Base-by-base conservation (phyloP, 257 asterid genomes). In the Primulina eburnea region DNA sequence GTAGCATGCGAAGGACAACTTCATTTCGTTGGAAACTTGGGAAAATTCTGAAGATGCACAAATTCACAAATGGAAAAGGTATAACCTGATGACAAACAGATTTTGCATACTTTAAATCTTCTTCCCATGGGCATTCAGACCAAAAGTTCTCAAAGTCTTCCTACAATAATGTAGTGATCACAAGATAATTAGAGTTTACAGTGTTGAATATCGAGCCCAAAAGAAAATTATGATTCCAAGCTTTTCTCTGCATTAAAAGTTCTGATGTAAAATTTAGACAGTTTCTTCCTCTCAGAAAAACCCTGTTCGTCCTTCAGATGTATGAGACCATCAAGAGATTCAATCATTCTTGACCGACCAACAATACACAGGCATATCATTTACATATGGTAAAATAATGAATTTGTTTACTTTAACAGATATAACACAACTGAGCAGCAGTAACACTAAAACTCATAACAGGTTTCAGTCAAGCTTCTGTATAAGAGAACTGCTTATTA, bases 51-150 rank as follows among this genome's bases (percentile, higher is more conserved):
- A 43, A 43, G 20, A 59, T 21, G 68, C 64, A 70, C 57, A 65
- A 61, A 64, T 72, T 26, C 50, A 67, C 57, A 63, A 65, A 35
- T 28, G 53, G 47, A 69, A 65, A 40, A 61, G 50, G 58, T 35
- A 38, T 72, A 61, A 93, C 99, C 99, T 93, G 96, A 59, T 83
- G 90, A 71, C 97, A 93, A 80, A 93, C 97, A 72, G 89, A 89
- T 86, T 80, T 87, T 9, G 90, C 97, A 74, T 84, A 93, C 70
- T 72, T 88, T 82, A 93, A 68, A 78, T 90, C 99, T 67, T 89
- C 96, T 86, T 90, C 99, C 99, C 99, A 90, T 4, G 97, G 99
- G 82, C 97, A 90, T 73, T 90, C 96, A 40, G 90, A 76, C 99
- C 99, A 93, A 74, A 81, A 93, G 79, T 93, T 93, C 83, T 93